These are phyloP conservation scores for Dictyostelium firmibasis DNA, from an alignment of 78 protist species.

Conservation along the genomic window DNA sequence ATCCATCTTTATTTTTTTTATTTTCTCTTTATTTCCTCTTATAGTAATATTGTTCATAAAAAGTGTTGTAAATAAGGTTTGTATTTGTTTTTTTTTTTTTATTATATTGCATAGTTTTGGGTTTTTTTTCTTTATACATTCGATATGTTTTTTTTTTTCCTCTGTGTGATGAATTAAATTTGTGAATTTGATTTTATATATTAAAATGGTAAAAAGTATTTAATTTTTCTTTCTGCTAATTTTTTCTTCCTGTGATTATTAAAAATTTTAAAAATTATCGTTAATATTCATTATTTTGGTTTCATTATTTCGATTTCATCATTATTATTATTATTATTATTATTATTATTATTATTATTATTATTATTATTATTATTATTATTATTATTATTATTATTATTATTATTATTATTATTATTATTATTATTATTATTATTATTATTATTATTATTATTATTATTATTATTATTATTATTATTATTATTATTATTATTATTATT, in stretches of 20 bases:
- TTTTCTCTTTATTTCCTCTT: background rate
- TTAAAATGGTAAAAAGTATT: background rate
- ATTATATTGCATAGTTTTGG: background rate
- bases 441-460: too few relatives aligned
- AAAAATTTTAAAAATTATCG: background rate
- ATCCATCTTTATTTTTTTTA: background rate
- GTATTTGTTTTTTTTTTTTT: background rate
- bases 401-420: background rate
- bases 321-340: background rate
- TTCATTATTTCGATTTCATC: background rate
- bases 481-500: too few relatives aligned
- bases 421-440: too few relatives aligned
- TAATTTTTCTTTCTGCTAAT: slow-evolving; percentile 72
- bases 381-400: background rate
- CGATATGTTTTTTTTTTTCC: background rate
- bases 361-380: background rate
- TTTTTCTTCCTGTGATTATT: slow-evolving; percentile 63
- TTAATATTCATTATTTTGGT: too few relatives aligned
- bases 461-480: too few relatives aligned
- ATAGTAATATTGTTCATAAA: background rate
- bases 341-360: background rate
- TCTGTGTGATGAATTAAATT: background rate
- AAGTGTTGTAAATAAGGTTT: background rate
- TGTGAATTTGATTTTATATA: background rate
- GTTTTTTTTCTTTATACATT: background rate